These are phyloP conservation scores for Rhododendron henanense DNA, from an alignment of 148 eudicot species.

Conservation along the genomic window DNA sequence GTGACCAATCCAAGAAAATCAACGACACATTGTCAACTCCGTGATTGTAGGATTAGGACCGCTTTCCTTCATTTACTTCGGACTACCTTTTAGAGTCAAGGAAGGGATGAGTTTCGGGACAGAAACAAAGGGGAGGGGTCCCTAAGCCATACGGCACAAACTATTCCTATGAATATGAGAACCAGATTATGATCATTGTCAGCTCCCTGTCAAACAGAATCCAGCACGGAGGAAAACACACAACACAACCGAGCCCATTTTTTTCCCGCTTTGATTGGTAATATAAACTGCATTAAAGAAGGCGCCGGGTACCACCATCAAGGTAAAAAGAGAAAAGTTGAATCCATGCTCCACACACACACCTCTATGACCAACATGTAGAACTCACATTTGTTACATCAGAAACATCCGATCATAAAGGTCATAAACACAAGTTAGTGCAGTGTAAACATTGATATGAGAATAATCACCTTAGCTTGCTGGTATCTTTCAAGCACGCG, in stretches of 20 bases:
- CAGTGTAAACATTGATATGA: not conserved
- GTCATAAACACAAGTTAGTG: not conserved
- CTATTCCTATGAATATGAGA: not conserved
- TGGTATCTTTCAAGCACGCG: constrained; percentile 73
- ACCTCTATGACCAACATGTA: not conserved
- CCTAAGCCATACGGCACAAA: not conserved
- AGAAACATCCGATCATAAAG: not conserved
- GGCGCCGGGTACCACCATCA: not conserved
- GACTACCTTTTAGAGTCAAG: not conserved
- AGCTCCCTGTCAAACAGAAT: constrained; percentile 38
- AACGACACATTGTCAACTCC: not conserved
- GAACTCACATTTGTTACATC: not conserved
- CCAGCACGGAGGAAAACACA: constrained; percentile 35
- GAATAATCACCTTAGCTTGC: constrained; percentile 67
- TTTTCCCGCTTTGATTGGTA: not conserved
- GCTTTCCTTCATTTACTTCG: not conserved
- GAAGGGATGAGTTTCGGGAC: not conserved
- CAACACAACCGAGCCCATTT: not conserved
- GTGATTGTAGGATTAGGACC: not conserved
- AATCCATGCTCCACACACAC: not conserved
- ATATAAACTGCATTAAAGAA: not conserved
- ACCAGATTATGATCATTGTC: not conserved
- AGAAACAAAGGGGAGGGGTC: not conserved
- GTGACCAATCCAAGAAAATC: not conserved
- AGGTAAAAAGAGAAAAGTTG: not conserved